Conservation (phyloP, 2,329 filamentous ascomycete genomes). For the Westerdykella sp. region DNA sequence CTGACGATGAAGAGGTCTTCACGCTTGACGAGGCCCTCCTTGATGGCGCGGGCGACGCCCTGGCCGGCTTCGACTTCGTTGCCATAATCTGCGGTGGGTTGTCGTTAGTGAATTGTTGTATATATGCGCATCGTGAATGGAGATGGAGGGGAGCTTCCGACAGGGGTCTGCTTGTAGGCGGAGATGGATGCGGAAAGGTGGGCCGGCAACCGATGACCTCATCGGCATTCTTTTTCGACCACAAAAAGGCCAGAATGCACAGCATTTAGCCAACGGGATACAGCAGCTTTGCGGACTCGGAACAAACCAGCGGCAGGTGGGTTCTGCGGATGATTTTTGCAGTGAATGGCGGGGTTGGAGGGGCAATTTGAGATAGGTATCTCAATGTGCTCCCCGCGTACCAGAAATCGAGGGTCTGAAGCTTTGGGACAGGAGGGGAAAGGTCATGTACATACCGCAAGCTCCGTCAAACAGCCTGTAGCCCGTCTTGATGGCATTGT, state of each 20-base stretch:
- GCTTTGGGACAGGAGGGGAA: not conserved
- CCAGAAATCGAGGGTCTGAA: too few relatives aligned
- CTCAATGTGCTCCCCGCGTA: not conserved
- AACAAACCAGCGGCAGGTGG: not conserved
- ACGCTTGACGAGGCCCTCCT: conserved; percentile 34
- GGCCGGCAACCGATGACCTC: not conserved
- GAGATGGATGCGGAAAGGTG: not conserved
- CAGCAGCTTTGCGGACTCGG: not conserved
- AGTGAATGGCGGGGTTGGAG: not conserved
- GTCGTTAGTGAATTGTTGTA: not conserved
- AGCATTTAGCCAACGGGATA: not conserved
- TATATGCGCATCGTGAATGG: too few relatives aligned
- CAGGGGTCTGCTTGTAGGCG: not conserved
- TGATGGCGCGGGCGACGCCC: conserved; percentile 34
- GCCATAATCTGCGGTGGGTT: conserved; percentile 27
- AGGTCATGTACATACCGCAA: conserved; percentile 24
- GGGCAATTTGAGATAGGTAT: too few relatives aligned
- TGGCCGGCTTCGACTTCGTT: conserved; percentile 35
- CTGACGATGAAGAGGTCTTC: conserved; percentile 87
- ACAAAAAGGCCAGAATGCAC: not conserved
- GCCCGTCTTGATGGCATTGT: conserved; percentile 34
- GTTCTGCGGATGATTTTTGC: too few relatives aligned
- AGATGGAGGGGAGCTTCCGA: not conserved
- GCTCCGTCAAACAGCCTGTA: conserved; percentile 36
- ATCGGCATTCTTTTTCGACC: not conserved